Percentiles rank a stretch among this genome's conserved stretches.
These are phyloP conservation scores for Nitzschia sp. DNA, from an alignment of 108 stramenopile species.

Conservation along the genomic window DNA sequence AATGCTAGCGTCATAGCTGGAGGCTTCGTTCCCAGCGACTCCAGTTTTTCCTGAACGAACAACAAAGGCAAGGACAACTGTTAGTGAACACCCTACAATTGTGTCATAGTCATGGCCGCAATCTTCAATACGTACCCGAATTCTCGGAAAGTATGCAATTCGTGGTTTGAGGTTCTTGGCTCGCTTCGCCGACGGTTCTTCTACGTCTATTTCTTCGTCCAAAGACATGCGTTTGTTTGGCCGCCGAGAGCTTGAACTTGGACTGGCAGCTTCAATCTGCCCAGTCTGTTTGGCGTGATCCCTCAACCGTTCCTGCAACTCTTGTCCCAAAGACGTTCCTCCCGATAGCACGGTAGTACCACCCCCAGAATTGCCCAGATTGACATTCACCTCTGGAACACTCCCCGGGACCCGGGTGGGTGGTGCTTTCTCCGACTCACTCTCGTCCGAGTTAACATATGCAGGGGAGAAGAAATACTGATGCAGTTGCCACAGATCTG, in stretches of 20 bases:
- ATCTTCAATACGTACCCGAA: slow-evolving; percentile 42
- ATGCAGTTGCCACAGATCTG: slow-evolving; percentile 76
- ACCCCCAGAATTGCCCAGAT: background rate
- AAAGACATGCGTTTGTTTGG: slow-evolving; percentile 52
- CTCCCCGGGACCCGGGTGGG: background rate
- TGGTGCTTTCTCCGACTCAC: slow-evolving; percentile 8
- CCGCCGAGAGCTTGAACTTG: slow-evolving; percentile 32
- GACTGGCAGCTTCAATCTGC: slow-evolving; percentile 23
- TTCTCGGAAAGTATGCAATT: slow-evolving; percentile 74
- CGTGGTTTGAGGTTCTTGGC: slow-evolving; percentile 64
- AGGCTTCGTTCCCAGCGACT: slow-evolving; percentile 52
- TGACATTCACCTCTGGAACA: background rate
- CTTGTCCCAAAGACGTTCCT: background rate
- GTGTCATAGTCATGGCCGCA: too few relatives aligned
- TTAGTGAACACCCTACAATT: background rate
- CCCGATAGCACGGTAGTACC: background rate
- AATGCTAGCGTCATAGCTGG: slow-evolving; percentile 61
- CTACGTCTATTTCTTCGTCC: slow-evolving; percentile 36
- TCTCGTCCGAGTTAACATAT: slow-evolving; percentile 36
- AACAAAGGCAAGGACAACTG: background rate
- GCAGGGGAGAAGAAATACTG: slow-evolving; percentile 78
- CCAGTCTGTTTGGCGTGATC: background rate
- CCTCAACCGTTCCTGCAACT: background rate
- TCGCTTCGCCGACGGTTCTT: slow-evolving; percentile 58
- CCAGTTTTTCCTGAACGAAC: slow-evolving; percentile 55